Evolutionary conservation across 345 rosid species (phyloP), one percentile per base, ranked within the genome.

Genomic region (Camelina hispida): DNA sequence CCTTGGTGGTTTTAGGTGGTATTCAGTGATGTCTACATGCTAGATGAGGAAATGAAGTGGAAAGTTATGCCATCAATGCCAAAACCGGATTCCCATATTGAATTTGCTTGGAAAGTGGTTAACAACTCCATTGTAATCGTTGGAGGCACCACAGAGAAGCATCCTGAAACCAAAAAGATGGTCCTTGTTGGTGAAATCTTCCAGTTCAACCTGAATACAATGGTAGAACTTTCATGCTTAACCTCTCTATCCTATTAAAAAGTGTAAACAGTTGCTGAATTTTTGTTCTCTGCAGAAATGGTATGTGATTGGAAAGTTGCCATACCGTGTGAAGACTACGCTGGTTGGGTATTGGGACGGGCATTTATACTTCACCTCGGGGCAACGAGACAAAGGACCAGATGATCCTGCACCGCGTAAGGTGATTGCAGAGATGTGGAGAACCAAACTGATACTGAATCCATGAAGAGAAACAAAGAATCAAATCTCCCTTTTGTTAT

Each of bases 91-190:
- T 92, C 97, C 12, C 99, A 95, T 76, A 90, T 95, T 32, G 97
- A 95, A 67, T 95, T 92, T 81, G 98, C 98, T 75, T 95, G 99
- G 99, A 78, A 76, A 14, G 63, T 90, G n/a, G 97, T 92, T 70
- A 89, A 95, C 79, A 84, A 88, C 80, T 92, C 99, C 38, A 83
- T 90, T 22, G 83, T 95, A 43, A 84, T 95, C 37, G 90, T 83
- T 52, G 99, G 97, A 80, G 99, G 99, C 83, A 89, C 99, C 28
- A 92, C 97, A 37, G 97, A 92, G 68, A 95, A 90, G 79, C 99
- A 95, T 78, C 99, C 97, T 32, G 62, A 78, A 65, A 95, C 97
- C 44, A 95, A 95, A 79, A 90, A 71, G 85, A 95, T 95, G 96
- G 85, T 95, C 84, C 86, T 95, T 32, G 85, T 85, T 8, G 93